These are phyloP conservation scores for Phytophthora melonis DNA, from an alignment of 352 stramenopile genomes.

Conservation along the genomic window DNA sequence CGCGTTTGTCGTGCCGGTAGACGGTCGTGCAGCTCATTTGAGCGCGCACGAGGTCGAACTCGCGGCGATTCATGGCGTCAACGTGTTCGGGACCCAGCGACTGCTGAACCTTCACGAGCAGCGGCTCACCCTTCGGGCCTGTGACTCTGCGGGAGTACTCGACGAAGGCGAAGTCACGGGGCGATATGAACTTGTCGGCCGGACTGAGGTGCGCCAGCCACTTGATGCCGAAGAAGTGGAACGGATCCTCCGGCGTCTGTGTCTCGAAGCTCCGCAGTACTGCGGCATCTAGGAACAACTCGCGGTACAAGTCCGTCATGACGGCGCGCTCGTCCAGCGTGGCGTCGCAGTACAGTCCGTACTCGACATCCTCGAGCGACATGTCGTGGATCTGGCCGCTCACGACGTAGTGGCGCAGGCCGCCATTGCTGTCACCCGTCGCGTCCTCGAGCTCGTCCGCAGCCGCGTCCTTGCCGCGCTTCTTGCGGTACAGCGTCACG, in stretches of 20 bases:
- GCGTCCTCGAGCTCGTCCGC: constrained; percentile 26
- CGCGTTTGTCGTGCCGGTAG: constrained; percentile 52
- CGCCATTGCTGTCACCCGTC: constrained; percentile 27
- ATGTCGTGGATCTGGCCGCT: constrained; percentile 59
- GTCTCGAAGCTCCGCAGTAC: constrained; percentile 50
- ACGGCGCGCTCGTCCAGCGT: constrained; percentile 57
- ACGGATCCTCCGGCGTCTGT: constrained; percentile 48
- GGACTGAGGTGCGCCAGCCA: constrained; percentile 56
- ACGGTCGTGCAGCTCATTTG: constrained; percentile 54
- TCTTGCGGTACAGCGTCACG: constrained; percentile 63
- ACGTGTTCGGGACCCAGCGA: constrained; percentile 45
- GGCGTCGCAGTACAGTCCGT: constrained; percentile 58
- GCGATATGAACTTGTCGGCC: constrained; percentile 60
- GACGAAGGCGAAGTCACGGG: constrained; percentile 58
- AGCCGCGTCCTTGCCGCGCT: constrained; percentile 34
- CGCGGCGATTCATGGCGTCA: constrained; percentile 47
- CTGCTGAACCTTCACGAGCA: constrained; percentile 59
- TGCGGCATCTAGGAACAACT: constrained; percentile 55
- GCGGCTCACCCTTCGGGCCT: constrained; percentile 44
- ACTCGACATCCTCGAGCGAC: constrained; percentile 60
- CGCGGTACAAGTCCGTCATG: constrained; percentile 54
- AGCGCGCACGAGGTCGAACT: constrained; percentile 57
- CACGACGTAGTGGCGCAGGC: constrained; percentile 52
- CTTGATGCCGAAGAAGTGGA: constrained; percentile 64
- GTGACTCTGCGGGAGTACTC: constrained; percentile 51